phyloP scores from a whole-genome alignment of 768 basidiomycete species.

The Coprinellus aureogranulatus region DNA sequence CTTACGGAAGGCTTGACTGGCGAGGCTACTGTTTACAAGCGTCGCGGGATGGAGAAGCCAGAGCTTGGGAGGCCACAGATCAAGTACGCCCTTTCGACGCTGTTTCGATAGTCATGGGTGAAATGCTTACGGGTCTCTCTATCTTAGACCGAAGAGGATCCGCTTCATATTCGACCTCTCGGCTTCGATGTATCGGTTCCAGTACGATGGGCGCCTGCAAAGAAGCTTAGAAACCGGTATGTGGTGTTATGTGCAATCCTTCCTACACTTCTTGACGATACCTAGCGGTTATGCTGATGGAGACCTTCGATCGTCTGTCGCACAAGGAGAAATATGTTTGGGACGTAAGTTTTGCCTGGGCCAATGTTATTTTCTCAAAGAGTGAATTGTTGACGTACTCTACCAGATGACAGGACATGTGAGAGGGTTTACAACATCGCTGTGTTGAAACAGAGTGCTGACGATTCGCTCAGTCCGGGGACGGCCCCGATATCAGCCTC shows the following conservation, averaged over 20 bases:
- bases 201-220: slow-evolving; percentile 65
- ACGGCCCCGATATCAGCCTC: slow-evolving; percentile 54
- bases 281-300: slow-evolving; percentile 71
- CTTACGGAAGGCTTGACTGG: slow-evolving; percentile 68
- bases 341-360: slow-evolving; percentile 50
- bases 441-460: not conserved
- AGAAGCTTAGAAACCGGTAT: slow-evolving; percentile 65
- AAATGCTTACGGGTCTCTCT: too few relatives aligned
- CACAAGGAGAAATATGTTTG: slow-evolving; percentile 72
- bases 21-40: slow-evolving; percentile 68
- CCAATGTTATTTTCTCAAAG: not conserved
- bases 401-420: slow-evolving; percentile 66
- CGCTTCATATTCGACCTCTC: slow-evolving; percentile 69
- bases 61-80: slow-evolving; percentile 66
- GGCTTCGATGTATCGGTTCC: slow-evolving; percentile 75
- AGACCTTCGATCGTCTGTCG: slow-evolving; percentile 61
- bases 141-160: slow-evolving; percentile 69
- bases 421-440: slow-evolving; percentile 20
- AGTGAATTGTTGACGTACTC: not conserved
- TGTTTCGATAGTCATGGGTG: not conserved
- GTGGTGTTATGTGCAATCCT: not conserved
- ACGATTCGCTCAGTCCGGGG: slow-evolving; percentile 50
- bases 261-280: not conserved
- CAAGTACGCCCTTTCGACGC: slow-evolving; percentile 39
- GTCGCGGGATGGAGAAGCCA: slow-evolving; percentile 67